Base-by-base conservation (phyloP, 768 basidiomycete genomes). In the Serendipita indica region DNA sequence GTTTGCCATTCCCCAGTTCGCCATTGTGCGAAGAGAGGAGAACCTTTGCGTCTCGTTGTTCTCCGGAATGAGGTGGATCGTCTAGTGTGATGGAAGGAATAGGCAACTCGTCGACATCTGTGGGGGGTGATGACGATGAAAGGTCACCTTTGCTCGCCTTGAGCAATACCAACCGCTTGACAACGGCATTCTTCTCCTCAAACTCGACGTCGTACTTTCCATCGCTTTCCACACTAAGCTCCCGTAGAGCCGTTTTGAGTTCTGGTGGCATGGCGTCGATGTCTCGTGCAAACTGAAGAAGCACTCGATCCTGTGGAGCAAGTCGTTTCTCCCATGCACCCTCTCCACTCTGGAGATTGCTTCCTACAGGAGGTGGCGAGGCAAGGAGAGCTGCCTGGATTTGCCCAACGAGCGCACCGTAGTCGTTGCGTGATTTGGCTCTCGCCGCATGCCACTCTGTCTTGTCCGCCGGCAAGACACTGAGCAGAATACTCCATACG, bases 1-100 rank as follows among this genome's bases (percentile, higher is more conserved):
- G n/a, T n/a, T n/a, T 5, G 83, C 33, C 13, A n/a, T 43, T 43
- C 20, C 30, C 16, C 16, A 22, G n/a, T 25, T 28, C 30, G 7
- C 22, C 16, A 54, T 3, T 27, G 16, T 25, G 5, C n/a, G 18
- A 6, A 3, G 49, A 54, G 20, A 30, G 30, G 3, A 54, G 49
- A 27, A 54, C 5, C 6, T 5, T 54, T 4, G 49, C 22, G 10
- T 10, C n/a, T 10, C 20, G 22, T 10, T 25, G 30, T 16, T 27
- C 20, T 54, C n/a, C 20, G 4, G 3, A 6, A 22, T 3, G 20
- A 10, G 22, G 7, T 16, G 7, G 18, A 27, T 6, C 49, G n/a
- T 54, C 49, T 5, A 54, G 30, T 16, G 49, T 54, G 30, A 54
- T 54, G 22, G 49, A 27, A 16, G 49, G 49, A 16, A 54, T 27